Conservation (phyloP, 2,329 filamentous ascomycete species). For the Ascochyta koolunga region DNA sequence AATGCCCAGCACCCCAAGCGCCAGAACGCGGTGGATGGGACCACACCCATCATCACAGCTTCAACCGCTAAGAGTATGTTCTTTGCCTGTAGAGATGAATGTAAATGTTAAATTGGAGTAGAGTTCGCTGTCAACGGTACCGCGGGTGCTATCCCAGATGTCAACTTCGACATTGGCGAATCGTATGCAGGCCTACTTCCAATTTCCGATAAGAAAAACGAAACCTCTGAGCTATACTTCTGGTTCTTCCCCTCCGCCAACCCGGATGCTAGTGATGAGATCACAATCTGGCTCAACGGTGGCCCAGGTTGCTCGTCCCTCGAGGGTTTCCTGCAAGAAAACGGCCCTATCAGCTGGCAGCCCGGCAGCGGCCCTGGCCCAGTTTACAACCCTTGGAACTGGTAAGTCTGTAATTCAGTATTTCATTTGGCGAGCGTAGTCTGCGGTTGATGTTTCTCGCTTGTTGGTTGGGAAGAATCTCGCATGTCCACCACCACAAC, state of each 20-base stretch:
- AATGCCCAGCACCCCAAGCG: slow-evolving; percentile 32
- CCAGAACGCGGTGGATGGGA: slow-evolving; percentile 41
- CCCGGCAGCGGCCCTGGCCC: slow-evolving; percentile 48
- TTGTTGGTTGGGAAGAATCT: too few relatives aligned
- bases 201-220: slow-evolving; percentile 56
- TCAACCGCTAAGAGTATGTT: slow-evolving; percentile 22
- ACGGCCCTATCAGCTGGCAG: slow-evolving; percentile 55
- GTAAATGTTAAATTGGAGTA: slow-evolving; percentile 18
- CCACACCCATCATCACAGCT: slow-evolving; percentile 19
- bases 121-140: slow-evolving; percentile 48
- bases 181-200: slow-evolving; percentile 58
- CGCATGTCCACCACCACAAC: too few relatives aligned
- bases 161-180: slow-evolving; percentile 54
- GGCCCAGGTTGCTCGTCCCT: slow-evolving; percentile 56
- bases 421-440: too few relatives aligned
- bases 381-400: slow-evolving; percentile 53
- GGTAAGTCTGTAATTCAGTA: slow-evolving; percentile 34
- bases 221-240: slow-evolving; percentile 58
- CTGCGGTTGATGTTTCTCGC: too few relatives aligned
- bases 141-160: slow-evolving; percentile 54
- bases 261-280: slow-evolving; percentile 54
- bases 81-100: too few relatives aligned
- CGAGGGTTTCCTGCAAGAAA: slow-evolving; percentile 58
- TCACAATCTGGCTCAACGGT: slow-evolving; percentile 56
- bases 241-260: slow-evolving; percentile 63